Percentiles rank a stretch among this genome's conserved stretches.
These are phyloP conservation scores for Ustilago curta DNA, from an alignment of 1,284 basidiomycete species.

Conservation along the genomic window DNA sequence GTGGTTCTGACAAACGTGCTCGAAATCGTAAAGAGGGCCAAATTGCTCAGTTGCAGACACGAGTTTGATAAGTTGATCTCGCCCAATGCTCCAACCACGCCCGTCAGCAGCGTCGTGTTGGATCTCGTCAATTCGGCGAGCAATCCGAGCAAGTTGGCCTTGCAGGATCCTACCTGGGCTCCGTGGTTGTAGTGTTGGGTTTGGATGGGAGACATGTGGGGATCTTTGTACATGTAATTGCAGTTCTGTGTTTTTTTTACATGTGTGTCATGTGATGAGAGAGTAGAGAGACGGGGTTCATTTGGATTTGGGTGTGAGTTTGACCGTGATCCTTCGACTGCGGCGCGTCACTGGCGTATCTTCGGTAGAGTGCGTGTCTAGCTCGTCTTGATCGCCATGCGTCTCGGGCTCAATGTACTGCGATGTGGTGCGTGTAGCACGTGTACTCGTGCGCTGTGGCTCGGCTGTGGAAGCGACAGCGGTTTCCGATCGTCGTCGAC, in stretches of 20 bases:
- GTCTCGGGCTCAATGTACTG: conserved; percentile 17
- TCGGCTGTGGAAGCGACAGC: not conserved
- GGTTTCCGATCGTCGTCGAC: conserved; percentile 7
- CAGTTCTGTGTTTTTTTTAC: not conserved
- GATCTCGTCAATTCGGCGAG: conserved; percentile 80
- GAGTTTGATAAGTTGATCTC: conserved; percentile 85
- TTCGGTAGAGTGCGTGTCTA: no score
- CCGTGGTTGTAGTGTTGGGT: conserved; percentile 35
- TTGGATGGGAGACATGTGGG: not conserved
- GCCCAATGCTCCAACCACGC: no score
- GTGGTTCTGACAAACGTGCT: conserved; percentile 82
- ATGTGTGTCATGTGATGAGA: conserved; percentile 1
- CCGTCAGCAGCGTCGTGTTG: conserved; percentile 79
- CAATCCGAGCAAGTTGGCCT: conserved; percentile 72
- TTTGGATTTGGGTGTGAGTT: conserved; percentile 12
- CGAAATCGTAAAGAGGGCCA: conserved; percentile 84
- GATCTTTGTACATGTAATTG: not conserved
- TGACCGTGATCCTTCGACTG: conserved; percentile 27
- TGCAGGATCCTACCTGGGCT: conserved; percentile 70
- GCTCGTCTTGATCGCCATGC: no score
- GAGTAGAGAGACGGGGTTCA: not conserved
- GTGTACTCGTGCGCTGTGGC: conserved; percentile 12
- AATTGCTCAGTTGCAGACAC: conserved; percentile 83
- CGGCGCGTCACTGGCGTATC: conserved; percentile 8
- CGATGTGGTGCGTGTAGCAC: conserved; percentile 3